phyloP scores from a whole-genome alignment of 2,329 filamentous ascomycete genomes.

The Elsinoe ampelina region DNA sequence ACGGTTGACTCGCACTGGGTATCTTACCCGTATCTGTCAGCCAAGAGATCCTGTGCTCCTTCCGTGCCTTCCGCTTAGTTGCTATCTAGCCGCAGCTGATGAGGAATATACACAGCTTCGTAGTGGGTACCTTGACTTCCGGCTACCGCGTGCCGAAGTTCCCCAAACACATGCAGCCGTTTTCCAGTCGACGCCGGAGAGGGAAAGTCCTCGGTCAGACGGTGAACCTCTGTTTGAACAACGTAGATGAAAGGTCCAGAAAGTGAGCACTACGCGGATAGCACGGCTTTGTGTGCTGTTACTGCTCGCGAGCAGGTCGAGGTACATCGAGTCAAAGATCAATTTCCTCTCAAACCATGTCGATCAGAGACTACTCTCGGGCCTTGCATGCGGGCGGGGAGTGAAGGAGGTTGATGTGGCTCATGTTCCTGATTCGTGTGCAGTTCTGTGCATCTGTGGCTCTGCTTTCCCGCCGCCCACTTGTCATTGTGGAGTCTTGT shows the following conservation, averaged over 20 bases:
- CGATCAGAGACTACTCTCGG: background rate
- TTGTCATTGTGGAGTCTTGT: constrained; percentile 6
- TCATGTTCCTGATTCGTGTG: background rate
- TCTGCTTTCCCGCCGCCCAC: background rate
- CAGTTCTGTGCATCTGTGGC: background rate
- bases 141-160: background rate
- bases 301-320: background rate
- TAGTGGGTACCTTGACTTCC: background rate
- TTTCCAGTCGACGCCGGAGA: background rate
- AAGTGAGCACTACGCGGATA: background rate
- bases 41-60: constrained; percentile 9
- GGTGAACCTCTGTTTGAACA: background rate
- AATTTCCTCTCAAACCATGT: background rate
- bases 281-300: background rate
- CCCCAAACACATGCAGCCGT: background rate
- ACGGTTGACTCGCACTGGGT: background rate
- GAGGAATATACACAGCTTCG: background rate
- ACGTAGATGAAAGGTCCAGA: constrained; percentile 4
- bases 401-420: background rate
- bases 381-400: background rate
- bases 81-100: background rate
- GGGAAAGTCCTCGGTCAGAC: background rate
- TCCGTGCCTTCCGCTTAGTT: background rate
- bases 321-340: background rate
- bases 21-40: background rate